A percentile compares a stretch with the other conserved stretches of the same genome.
Evolutionary conservation across 1,139 yeast genomes (phyloP).

Genomic region (Geotrichum phurueaensis): DNA sequence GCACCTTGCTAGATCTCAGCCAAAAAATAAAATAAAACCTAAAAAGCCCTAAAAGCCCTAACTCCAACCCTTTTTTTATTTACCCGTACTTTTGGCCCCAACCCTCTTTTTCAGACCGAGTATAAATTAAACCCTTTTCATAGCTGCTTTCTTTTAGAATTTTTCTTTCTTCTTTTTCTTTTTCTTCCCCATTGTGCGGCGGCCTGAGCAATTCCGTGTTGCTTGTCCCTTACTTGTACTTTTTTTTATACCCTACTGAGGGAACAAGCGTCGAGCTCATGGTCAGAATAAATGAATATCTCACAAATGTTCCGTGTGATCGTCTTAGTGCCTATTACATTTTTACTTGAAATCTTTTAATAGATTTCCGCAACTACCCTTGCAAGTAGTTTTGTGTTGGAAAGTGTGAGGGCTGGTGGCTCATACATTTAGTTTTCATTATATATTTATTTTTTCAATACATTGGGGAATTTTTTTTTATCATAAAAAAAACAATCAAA

Average conservation of each 20-base stretch:
- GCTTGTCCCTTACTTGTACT: slow-evolving; percentile 41
- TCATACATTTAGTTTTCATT: slow-evolving; percentile 41
- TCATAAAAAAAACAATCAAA: background rate
- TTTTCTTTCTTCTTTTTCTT: background rate
- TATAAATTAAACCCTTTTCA: background rate
- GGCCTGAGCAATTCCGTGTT: slow-evolving; percentile 68
- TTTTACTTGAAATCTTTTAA: slow-evolving; percentile 9
- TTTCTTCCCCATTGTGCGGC: slow-evolving; percentile 50
- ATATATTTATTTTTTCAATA: background rate
- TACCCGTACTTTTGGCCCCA: background rate
- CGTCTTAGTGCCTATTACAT: slow-evolving; percentile 58
- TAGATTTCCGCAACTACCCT: slow-evolving; percentile 32
- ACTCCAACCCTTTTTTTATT: no score
- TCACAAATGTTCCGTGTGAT: slow-evolving; percentile 32
- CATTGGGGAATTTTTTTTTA: background rate
- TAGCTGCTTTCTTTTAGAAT: background rate
- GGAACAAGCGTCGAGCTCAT: slow-evolving; percentile 57
- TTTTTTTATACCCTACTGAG: slow-evolving; percentile 33
- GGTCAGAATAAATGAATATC: slow-evolving; percentile 49
- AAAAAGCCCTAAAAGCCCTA: background rate
- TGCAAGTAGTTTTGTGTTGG: slow-evolving; percentile 36
- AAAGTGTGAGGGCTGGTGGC: slow-evolving; percentile 55
- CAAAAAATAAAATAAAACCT: no score
- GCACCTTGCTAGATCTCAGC: background rate
- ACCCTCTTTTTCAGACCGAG: background rate